Evolutionary conservation across 1,284 basidiomycete genomes (phyloP).

Genomic region (Papiliotrema terrestris): DNA sequence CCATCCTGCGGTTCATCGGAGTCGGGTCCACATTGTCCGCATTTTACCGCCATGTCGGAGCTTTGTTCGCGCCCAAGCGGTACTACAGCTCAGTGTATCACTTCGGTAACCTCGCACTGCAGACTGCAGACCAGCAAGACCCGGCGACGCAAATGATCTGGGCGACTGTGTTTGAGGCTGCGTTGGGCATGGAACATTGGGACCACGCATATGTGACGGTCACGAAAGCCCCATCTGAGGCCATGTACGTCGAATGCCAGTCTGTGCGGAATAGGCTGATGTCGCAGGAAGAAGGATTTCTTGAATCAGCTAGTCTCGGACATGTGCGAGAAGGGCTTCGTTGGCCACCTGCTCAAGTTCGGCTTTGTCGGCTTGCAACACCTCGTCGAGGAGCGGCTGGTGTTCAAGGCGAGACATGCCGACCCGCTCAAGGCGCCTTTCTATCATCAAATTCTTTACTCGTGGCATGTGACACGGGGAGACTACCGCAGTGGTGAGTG

Average conservation of each 20-base stretch:
- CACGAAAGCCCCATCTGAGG: slow-evolving; percentile 66
- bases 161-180: slow-evolving; percentile 72
- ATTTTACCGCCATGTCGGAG: slow-evolving; percentile 71
- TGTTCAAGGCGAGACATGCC: slow-evolving; percentile 91
- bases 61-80: too few relatives aligned
- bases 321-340: slow-evolving; percentile 88
- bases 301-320: slow-evolving; percentile 75
- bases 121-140: slow-evolving; percentile 41
- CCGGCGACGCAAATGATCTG: slow-evolving; percentile 65
- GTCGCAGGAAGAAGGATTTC: slow-evolving; percentile 70
- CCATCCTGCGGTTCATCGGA: slow-evolving; percentile 60
- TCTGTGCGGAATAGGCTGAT: background rate
- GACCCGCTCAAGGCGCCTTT: slow-evolving; percentile 81
- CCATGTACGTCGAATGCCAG: slow-evolving; percentile 58
- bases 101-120: slow-evolving; percentile 73
- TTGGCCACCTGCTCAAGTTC: slow-evolving; percentile 73
- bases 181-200: slow-evolving; percentile 67
- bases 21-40: slow-evolving; percentile 61
- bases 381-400: slow-evolving; percentile 83
- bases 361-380: slow-evolving; percentile 82
- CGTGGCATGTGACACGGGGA: slow-evolving; percentile 81
- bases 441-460: slow-evolving; percentile 91
- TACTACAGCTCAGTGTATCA: too few relatives aligned
- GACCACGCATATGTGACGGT: slow-evolving; percentile 81
- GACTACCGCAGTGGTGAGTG: slow-evolving; percentile 81